phyloP scores from a whole-genome alignment of 1,139 yeast species.

The Blastobotrys ciferrii region DNA sequence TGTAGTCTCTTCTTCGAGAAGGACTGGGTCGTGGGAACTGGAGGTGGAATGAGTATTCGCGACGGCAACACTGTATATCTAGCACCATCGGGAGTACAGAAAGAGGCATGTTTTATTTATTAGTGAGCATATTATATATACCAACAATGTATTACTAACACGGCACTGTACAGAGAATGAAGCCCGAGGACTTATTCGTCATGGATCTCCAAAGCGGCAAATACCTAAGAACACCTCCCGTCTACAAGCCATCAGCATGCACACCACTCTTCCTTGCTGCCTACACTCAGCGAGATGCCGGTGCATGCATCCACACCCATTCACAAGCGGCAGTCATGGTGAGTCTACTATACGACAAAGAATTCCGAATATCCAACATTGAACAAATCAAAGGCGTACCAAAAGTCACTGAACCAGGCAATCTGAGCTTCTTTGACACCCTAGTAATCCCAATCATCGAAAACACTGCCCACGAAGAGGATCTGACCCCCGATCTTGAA shows the following conservation, averaged over 20 bases:
- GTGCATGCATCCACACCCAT: conserved; percentile 95
- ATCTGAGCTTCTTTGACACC: conserved; percentile 69
- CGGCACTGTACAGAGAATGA: conserved; percentile 46
- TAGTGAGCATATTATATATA: neutral
- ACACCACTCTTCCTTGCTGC: conserved; percentile 85
- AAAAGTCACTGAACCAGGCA: conserved; percentile 61
- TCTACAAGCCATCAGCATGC: conserved; percentile 85
- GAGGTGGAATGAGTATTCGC: conserved; percentile 87
- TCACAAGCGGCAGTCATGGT: conserved; percentile 84
- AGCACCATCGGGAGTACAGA: conserved; percentile 95
- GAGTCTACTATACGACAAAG: conserved; percentile 65
- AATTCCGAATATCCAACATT: conserved; percentile 71
- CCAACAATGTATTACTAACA: conserved; percentile 8
- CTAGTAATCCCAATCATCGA: conserved; percentile 86
- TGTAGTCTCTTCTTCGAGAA: conserved; percentile 74
- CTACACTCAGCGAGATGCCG: conserved; percentile 69
- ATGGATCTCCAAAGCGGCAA: conserved; percentile 56
- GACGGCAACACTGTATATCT: conserved; percentile 61
- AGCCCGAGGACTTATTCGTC: conserved; percentile 80
- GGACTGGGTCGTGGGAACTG: conserved; percentile 95
- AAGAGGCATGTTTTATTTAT: conserved; percentile 47
- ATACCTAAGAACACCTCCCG: conserved; percentile 60
- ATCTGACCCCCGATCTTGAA: conserved; percentile 62
- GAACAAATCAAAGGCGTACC: conserved; percentile 96
- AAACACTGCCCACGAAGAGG: conserved; percentile 85